These are phyloP conservation scores for Arachis stenosperma DNA, from an alignment of 306 rosid species.

Conservation along the genomic window DNA sequence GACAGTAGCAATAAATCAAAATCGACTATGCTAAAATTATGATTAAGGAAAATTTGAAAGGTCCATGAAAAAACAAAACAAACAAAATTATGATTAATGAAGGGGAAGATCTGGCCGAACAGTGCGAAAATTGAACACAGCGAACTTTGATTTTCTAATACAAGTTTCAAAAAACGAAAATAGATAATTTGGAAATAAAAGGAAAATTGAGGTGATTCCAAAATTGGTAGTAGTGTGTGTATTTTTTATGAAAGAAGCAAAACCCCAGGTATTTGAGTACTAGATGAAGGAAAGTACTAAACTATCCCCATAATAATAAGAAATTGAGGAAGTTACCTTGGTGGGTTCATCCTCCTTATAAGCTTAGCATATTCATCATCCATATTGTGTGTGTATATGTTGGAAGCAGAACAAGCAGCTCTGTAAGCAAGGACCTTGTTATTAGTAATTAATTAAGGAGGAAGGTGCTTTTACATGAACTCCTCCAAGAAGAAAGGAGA, in stretches of 20 bases:
- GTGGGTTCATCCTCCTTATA: constrained; percentile 54
- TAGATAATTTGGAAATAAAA: neutral
- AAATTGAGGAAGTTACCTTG: constrained; percentile 32
- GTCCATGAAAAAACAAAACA: neutral
- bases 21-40: neutral
- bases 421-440: neutral
- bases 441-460: neutral
- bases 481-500: constrained; percentile 35
- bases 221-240: constrained; percentile 8
- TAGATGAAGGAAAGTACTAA: too few species aligned
- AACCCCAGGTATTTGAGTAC: neutral
- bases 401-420: constrained; percentile 6
- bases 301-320: too few species aligned
- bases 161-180: neutral
- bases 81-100: too few species aligned
- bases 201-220: neutral
- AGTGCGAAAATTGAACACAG: neutral
- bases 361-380: constrained; percentile 57
- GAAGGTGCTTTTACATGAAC: neutral
- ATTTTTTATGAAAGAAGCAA: neutral
- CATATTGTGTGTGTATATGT: constrained; percentile 17
- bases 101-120: constrained; percentile 17
- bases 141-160: neutral
- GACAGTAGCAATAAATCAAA: neutral
- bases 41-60: neutral